Conservation (phyloP, 805 yeast genomes). For the Candida sithepensis region DNA sequence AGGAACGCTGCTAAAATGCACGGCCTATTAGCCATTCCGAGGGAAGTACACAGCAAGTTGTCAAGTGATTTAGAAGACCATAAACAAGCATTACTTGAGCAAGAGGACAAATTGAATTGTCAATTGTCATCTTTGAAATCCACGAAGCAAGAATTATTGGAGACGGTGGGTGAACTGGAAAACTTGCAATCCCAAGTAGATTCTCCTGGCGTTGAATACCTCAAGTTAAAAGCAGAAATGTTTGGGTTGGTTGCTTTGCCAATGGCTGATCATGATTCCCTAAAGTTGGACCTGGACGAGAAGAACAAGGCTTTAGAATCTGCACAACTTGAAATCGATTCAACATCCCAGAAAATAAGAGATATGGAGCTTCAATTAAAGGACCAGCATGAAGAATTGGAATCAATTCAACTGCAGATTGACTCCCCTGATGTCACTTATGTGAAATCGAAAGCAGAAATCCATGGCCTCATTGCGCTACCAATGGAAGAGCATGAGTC, state of each 20-base stretch:
- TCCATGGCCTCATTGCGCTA: background rate
- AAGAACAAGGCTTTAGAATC: conserved; percentile 8
- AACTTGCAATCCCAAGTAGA: background rate
- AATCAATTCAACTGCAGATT: conserved; percentile 5
- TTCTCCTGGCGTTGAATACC: conserved; percentile 20
- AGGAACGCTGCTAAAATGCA: conserved; percentile 13
- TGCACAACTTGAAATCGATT: background rate
- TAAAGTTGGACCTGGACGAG: background rate
- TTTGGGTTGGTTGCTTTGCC: conserved; percentile 25
- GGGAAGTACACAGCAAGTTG: background rate
- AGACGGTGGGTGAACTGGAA: background rate
- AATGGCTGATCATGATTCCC: conserved; percentile 11
- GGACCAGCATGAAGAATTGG: background rate
- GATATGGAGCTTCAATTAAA: background rate
- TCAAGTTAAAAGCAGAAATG: conserved; percentile 25
- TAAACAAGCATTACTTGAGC: background rate
- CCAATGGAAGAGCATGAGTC: too few species aligned
- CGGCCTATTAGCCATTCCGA: conserved; percentile 19
- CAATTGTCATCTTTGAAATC: background rate
- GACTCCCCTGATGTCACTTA: conserved; percentile 34
- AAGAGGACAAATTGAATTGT: background rate
- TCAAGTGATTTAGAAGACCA: background rate
- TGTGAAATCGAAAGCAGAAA: too few species aligned
- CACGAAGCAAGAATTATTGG: background rate
- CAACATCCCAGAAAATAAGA: background rate